A percentile compares a stretch with the other conserved stretches of the same genome.
These are phyloP conservation scores for Apocynum venetum DNA, from an alignment of 257 asterid species.

Conservation along the genomic window DNA sequence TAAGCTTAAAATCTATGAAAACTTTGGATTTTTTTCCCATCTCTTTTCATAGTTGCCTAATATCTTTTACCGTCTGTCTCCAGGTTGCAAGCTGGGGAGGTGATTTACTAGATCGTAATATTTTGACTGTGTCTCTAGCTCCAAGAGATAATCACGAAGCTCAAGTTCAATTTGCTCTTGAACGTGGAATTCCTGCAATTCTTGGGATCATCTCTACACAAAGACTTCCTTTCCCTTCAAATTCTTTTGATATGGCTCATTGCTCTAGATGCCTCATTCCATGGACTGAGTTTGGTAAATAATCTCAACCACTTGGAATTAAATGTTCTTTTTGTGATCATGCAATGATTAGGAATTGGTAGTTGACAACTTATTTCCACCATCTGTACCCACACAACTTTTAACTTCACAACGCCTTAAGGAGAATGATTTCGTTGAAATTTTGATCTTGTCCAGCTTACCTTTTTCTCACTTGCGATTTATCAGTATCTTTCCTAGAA, in stretches of 20 bases:
- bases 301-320: not conserved
- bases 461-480: too few species aligned
- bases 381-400: not conserved
- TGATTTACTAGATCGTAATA: constrained; percentile 84
- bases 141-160: constrained; percentile 98
- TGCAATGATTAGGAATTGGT: not conserved
- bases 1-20: too few species aligned
- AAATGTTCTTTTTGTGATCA: not conserved
- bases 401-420: not conserved
- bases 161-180: constrained; percentile 98
- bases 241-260: constrained; percentile 96
- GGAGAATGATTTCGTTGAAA: not conserved
- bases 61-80: not conserved
- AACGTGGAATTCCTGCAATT: constrained; percentile 96
- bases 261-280: constrained; percentile 99
- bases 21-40: too few species aligned
- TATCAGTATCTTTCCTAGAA: too few species aligned
- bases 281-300: constrained; percentile 95
- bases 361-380: not conserved
- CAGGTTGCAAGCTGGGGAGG: constrained; percentile 99
- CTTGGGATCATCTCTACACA: constrained; percentile 96
- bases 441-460: not conserved
- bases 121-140: constrained; percentile 86
- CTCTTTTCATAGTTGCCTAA: not conserved
- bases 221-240: constrained; percentile 96